phyloP scores from a whole-genome alignment of 1,284 basidiomycete species.

The Irpex sp. region DNA sequence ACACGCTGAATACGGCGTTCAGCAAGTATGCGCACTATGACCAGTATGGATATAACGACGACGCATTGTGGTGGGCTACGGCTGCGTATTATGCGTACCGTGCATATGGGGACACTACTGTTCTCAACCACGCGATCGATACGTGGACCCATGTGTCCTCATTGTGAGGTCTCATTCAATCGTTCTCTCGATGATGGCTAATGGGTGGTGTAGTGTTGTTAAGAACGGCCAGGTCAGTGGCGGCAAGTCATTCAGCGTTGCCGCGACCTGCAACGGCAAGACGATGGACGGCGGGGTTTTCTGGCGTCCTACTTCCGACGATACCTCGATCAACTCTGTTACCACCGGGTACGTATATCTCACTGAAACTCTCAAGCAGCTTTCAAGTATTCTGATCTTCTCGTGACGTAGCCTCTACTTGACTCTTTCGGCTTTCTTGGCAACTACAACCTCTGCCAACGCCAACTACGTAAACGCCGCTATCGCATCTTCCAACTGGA shows the following conservation, averaged over 20 bases:
- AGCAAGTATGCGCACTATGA: slow-evolving; percentile 34
- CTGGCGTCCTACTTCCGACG: slow-evolving; percentile 33
- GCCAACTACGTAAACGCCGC: slow-evolving; percentile 41
- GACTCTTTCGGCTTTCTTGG: slow-evolving; percentile 37
- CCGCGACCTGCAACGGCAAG: not conserved
- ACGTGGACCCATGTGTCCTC: slow-evolving; percentile 43
- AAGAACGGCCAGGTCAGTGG: not conserved
- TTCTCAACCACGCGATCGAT: slow-evolving; percentile 38
- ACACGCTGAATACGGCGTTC: slow-evolving; percentile 37
- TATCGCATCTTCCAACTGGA: slow-evolving; percentile 40
- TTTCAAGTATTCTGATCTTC: slow-evolving; percentile 1
- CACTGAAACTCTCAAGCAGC: not conserved
- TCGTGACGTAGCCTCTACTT: slow-evolving; percentile 18
- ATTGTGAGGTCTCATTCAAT: no score
- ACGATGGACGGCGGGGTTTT: not conserved
- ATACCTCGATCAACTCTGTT: slow-evolving; percentile 39
- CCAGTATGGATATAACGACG: slow-evolving; percentile 40
- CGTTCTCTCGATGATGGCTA: no score
- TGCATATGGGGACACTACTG: slow-evolving; percentile 36
- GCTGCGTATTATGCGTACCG: slow-evolving; percentile 43
- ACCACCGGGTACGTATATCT: slow-evolving; percentile 37
- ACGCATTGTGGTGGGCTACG: slow-evolving; percentile 50
- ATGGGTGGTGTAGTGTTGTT: no score
- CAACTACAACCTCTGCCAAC: slow-evolving; percentile 35
- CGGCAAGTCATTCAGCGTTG: not conserved